Conservation (phyloP, 148 eudicot genomes). For the Hydrangea macrophylla region DNA sequence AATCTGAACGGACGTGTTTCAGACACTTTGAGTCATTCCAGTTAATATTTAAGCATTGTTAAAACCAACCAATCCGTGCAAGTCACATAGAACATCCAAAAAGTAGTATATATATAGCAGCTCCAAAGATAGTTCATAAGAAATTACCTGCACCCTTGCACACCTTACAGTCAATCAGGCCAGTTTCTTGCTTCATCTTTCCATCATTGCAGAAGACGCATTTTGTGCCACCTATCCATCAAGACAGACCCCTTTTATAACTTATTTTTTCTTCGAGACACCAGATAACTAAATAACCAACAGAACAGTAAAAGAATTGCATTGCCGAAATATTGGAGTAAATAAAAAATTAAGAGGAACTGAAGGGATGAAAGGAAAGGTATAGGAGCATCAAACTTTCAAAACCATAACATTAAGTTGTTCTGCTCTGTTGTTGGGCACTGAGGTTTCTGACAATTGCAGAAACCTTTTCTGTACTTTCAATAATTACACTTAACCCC, state of each 20-base stretch:
- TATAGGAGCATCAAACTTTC: background rate
- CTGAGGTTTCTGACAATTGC: no score
- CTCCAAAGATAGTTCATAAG: background rate
- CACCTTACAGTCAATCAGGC: conserved; percentile 88
- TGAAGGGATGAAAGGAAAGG: background rate
- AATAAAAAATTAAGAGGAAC: background rate
- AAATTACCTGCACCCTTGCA: conserved; percentile 99
- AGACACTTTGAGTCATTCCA: background rate
- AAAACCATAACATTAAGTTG: background rate
- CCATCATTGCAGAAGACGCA: conserved; percentile 93
- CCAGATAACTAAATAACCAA: background rate
- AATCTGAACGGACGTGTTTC: background rate
- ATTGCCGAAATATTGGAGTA: background rate
- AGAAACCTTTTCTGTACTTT: no score
- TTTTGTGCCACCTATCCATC: conserved; percentile 82
- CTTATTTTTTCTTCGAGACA: background rate
- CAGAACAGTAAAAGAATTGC: conserved; percentile 1
- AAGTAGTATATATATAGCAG: background rate
- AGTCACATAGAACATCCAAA: background rate
- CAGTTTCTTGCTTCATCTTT: conserved; percentile 91
- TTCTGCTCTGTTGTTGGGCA: no score
- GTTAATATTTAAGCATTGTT: background rate
- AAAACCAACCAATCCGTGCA: background rate
- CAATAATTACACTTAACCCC: background rate
- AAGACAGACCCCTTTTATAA: conserved; percentile 10